These are phyloP conservation scores for Mrakia frigida DNA, from an alignment of 768 basidiomycete genomes.

Conservation along the genomic window DNA sequence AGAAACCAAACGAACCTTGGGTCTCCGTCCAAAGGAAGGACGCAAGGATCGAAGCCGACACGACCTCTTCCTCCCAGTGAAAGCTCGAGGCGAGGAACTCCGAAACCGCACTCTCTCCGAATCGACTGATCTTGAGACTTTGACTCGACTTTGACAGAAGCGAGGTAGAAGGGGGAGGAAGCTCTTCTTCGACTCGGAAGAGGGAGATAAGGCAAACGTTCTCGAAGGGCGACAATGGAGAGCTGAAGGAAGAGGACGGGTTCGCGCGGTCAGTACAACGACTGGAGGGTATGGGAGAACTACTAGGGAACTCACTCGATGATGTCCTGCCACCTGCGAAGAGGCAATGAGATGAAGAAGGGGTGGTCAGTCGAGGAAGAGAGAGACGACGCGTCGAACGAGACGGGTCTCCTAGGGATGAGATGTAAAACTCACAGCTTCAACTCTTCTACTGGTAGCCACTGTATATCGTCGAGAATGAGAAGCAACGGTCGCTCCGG, in stretches of 20 bases:
- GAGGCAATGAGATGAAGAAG: background rate
- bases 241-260: too few species aligned
- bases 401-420: too few species aligned
- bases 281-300: too few species aligned
- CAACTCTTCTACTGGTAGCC: background rate
- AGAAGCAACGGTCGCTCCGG: conserved; percentile 20
- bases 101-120: background rate
- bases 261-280: too few species aligned
- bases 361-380: too few species aligned
- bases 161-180: background rate
- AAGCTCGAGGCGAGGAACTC: conserved; percentile 20
- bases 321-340: conserved; percentile 22
- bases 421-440: background rate
- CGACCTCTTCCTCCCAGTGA: background rate
- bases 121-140: background rate
- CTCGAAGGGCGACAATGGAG: conserved; percentile 7
- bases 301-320: background rate
- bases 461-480: conserved; percentile 25
- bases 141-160: background rate
- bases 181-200: conserved; percentile 20
- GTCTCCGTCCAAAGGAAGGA: conserved; percentile 22
- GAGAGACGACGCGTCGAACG: too few species aligned
- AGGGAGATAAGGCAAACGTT: conserved; percentile 19
- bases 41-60: background rate
- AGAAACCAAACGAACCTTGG: background rate